Percentiles rank a stretch among this genome's conserved stretches.
phyloP scores from a whole-genome alignment of 1,139 yeast species.

The Hemisphaericaspora xylanilytica region DNA sequence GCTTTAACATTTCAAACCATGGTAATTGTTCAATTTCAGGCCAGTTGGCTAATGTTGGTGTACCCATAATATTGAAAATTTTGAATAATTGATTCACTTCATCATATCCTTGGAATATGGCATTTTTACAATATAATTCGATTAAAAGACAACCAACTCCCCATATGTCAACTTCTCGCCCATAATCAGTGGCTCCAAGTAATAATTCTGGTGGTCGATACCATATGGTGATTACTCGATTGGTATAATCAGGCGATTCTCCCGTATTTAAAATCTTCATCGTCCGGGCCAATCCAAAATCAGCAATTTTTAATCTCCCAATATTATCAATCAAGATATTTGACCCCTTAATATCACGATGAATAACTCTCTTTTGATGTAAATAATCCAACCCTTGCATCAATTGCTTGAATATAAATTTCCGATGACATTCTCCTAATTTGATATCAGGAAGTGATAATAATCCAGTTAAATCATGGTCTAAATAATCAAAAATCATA shows the following conservation, averaged over 20 bases:
- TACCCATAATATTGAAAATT: constrained; percentile 82
- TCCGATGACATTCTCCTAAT: constrained; percentile 66
- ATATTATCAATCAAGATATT: constrained; percentile 71
- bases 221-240: constrained; percentile 94
- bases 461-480: constrained; percentile 88
- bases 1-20: constrained; percentile 87
- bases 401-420: constrained; percentile 72
- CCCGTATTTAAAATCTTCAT: constrained; percentile 56
- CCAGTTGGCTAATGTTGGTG: constrained; percentile 77
- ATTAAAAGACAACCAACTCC: constrained; percentile 91
- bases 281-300: constrained; percentile 88
- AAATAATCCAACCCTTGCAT: constrained; percentile 78
- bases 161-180: constrained; percentile 93
- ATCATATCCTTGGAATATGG: constrained; percentile 84
- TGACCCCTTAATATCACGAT: constrained; percentile 93
- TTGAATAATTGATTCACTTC: constrained; percentile 80
- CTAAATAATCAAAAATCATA: constrained; percentile 93
- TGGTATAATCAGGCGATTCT: constrained; percentile 76
- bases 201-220: constrained; percentile 94
- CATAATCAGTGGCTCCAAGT: constrained; percentile 86
- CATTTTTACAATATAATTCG: constrained; percentile 72
- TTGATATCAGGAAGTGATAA: constrained; percentile 71
- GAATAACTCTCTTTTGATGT: constrained; percentile 77
- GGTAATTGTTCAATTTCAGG: constrained; percentile 74
- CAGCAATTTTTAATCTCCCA: constrained; percentile 84